These are phyloP conservation scores for Alternaria sp. DNA, from an alignment of 2,329 filamentous ascomycete genomes.

Conservation along the genomic window DNA sequence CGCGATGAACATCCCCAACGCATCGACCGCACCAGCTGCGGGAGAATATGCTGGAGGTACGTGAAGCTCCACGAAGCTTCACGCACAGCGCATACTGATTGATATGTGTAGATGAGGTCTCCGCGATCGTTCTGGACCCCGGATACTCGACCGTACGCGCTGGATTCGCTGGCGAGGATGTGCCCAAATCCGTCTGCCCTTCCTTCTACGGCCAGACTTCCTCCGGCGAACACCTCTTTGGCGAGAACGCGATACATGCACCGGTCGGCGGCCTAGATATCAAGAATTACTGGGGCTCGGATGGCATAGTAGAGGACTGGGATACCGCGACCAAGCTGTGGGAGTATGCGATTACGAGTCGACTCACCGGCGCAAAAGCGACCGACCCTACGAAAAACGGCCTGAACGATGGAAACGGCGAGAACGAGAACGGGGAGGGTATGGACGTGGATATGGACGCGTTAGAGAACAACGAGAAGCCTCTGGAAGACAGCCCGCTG, in stretches of 20 bases:
- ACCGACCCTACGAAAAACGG: conserved; percentile 78
- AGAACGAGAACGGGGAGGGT: conserved; percentile 63
- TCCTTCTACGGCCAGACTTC: conserved; percentile 79
- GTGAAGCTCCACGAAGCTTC: conserved; percentile 13
- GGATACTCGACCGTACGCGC: conserved; percentile 91
- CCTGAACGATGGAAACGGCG: conserved; percentile 80
- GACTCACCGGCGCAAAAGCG: conserved; percentile 79
- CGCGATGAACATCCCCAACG: conserved; percentile 50
- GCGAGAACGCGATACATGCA: conserved; percentile 87
- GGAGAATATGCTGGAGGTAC: conserved; percentile 59
- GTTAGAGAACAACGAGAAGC: conserved; percentile 71
- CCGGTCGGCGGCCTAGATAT: conserved; percentile 81
- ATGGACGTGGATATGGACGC: conserved; percentile 64
- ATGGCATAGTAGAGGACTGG: conserved; percentile 96
- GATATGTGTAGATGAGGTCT: conserved; percentile 80
- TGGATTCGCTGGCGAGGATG: conserved; percentile 97
- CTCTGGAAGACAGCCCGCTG: conserved; percentile 86
- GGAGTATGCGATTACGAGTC: conserved; percentile 90
- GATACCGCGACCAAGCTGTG: conserved; percentile 87
- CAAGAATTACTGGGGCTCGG: conserved; percentile 88
- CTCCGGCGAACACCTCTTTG: conserved; percentile 71
- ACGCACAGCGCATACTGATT: conserved; percentile 21
- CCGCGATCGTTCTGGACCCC: conserved; percentile 93
- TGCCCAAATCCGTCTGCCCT: conserved; percentile 90
- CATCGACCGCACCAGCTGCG: conserved; percentile 50